A percentile compares a stretch with the other conserved stretches of the same genome.
Conservation (phyloP, 1,284 basidiomycete species). For the Termitomyces sp. region DNA sequence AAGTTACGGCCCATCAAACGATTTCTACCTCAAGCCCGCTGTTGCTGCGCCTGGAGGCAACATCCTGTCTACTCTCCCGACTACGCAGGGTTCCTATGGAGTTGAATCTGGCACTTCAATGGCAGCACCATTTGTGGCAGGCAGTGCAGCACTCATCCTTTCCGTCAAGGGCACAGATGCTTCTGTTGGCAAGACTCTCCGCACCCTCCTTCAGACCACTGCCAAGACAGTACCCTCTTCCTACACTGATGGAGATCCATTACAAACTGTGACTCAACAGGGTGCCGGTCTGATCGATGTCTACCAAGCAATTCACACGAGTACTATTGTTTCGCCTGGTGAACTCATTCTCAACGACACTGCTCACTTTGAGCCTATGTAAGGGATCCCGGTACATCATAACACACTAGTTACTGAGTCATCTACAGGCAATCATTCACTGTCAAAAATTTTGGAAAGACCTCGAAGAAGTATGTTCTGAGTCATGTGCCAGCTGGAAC, state of each 20-base stretch:
- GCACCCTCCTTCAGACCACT: slow-evolving; percentile 57
- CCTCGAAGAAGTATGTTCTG: slow-evolving; percentile 39
- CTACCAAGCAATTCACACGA: slow-evolving; percentile 54
- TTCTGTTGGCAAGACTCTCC: slow-evolving; percentile 35
- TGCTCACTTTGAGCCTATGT: slow-evolving; percentile 45
- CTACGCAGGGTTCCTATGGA: slow-evolving; percentile 43
- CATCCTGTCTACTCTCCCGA: slow-evolving; percentile 56
- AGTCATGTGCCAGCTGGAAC: slow-evolving; percentile 52
- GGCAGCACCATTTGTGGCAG: slow-evolving; percentile 55
- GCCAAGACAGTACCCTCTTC: slow-evolving; percentile 46
- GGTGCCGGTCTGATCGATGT: slow-evolving; percentile 67
- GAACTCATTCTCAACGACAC: slow-evolving; percentile 71
- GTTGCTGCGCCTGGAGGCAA: slow-evolving; percentile 60
- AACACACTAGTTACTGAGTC: too few relatives aligned
- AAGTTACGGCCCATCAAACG: slow-evolving; percentile 57
- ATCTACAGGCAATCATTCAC: slow-evolving; percentile 44
- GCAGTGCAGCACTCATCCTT: slow-evolving; percentile 61
- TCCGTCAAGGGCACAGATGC: slow-evolving; percentile 44
- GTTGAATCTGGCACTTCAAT: slow-evolving; percentile 42
- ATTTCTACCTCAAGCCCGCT: slow-evolving; percentile 54
- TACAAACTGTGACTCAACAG: slow-evolving; percentile 59
- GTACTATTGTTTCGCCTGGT: slow-evolving; percentile 51
- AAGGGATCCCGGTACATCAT: slow-evolving; percentile 21
- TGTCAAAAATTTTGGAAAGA: slow-evolving; percentile 41
- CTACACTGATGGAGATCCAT: slow-evolving; percentile 42